Percentiles rank a stretch among this genome's conserved stretches.
Evolutionary conservation across 768 basidiomycete genomes (phyloP).

Genomic region (Inosperma sp.): DNA sequence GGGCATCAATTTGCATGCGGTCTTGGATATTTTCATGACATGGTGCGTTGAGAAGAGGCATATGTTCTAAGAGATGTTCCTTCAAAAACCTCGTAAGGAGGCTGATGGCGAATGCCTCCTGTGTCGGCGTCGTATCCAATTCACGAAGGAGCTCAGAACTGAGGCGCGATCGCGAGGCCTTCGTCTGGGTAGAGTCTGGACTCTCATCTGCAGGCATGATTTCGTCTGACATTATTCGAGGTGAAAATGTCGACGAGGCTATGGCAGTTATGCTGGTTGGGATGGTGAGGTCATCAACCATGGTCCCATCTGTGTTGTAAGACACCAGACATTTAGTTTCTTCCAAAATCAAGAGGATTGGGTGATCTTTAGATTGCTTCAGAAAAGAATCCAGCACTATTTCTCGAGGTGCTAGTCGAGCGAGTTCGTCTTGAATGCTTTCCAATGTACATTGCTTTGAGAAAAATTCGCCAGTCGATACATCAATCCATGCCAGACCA

Average conservation of each 20-base stretch:
- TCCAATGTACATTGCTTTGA: constrained; percentile 55
- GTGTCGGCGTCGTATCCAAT: not conserved
- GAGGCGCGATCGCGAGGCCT: not conserved
- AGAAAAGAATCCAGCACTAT: constrained; percentile 59
- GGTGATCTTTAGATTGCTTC: constrained; percentile 35
- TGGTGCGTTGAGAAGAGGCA: constrained; percentile 60
- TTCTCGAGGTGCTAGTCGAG: constrained; percentile 76
- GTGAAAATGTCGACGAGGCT: not conserved
- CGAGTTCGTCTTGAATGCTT: constrained; percentile 72
- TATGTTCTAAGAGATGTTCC: constrained; percentile 69
- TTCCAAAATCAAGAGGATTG: constrained; percentile 43
- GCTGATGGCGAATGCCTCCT: constrained; percentile 53
- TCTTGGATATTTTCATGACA: constrained; percentile 48
- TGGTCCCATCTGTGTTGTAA: constrained; percentile 29
- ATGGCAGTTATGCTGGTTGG: not conserved
- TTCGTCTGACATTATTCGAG: not conserved
- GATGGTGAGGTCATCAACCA: not conserved
- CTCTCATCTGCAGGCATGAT: not conserved
- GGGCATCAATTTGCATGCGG: constrained; percentile 86
- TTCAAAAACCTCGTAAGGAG: constrained; percentile 64
- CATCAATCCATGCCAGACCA: constrained; percentile 93
- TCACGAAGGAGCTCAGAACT: not conserved
- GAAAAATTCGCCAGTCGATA: constrained; percentile 93
- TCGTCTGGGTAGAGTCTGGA: not conserved
- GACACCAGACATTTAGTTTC: constrained; percentile 58